A percentile compares a stretch with the other conserved stretches of the same genome.
These are phyloP conservation scores for Mortierella sp. DNA, from an alignment of 371 early-diverging fungal genomes.

Conservation along the genomic window DNA sequence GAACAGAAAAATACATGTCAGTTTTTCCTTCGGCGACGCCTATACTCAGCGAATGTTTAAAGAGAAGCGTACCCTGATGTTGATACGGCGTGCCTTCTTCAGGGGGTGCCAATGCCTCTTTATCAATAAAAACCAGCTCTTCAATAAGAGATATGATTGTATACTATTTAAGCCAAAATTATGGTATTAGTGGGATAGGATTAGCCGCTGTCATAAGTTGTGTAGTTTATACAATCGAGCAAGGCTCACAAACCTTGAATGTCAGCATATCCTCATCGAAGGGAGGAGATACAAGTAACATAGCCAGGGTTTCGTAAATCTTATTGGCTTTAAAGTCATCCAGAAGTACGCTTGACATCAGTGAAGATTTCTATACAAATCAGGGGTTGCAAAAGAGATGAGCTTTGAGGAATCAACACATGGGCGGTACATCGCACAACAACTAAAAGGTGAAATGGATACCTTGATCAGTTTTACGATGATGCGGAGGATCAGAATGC, in stretches of 20 bases:
- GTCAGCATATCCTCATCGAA: constrained; percentile 55
- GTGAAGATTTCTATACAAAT: constrained; percentile 38
- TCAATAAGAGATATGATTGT: constrained; percentile 60
- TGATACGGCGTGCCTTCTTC: constrained; percentile 71
- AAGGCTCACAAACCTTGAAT: constrained; percentile 55
- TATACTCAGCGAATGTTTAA: neutral
- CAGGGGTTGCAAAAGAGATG: no score
- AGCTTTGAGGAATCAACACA: neutral
- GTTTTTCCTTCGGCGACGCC: neutral
- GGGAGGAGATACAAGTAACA: constrained; percentile 58
- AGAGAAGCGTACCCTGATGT: constrained; percentile 60
- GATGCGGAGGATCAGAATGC: constrained; percentile 50
- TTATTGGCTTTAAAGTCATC: constrained; percentile 61
- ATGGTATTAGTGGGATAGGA: neutral
- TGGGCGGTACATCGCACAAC: neutral
- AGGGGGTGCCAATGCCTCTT: constrained; percentile 60
- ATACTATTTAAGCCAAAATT: constrained; percentile 42
- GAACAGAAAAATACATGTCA: neutral
- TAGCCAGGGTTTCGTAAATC: constrained; percentile 58
- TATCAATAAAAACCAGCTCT: constrained; percentile 65
- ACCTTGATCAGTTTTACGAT: constrained; percentile 57
- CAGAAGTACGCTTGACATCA: constrained; percentile 58
- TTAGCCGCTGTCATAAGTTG: neutral
- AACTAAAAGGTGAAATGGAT: neutral
- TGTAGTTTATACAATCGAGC: neutral